Base-by-base conservation (phyloP, 306 rosid species). In the Prunus padus region DNA sequence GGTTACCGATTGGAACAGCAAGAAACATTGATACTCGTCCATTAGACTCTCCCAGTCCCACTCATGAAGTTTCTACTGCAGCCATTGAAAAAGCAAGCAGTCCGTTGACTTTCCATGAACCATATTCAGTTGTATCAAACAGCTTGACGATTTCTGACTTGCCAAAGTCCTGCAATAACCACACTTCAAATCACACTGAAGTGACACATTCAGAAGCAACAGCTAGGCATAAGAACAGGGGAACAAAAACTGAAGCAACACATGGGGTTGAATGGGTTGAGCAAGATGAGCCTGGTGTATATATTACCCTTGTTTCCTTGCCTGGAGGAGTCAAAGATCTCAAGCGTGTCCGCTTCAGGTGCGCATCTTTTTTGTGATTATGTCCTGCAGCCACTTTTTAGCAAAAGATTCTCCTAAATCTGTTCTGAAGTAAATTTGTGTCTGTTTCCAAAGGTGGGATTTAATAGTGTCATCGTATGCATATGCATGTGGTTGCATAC, bases 321-420 rank as follows among this genome's bases (percentile, higher is more conserved):
- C 93, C 96, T 11, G 93, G 96, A 74, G 97, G 97, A 40, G 87
- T 77, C 72, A 86, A 83, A 82, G 97, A 88, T 87, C 96, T 92
- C 22, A 92, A 95, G 83, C 92, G 97, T 82, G 97, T 95, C 70
- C 97, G 98, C 76, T 95, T 94, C 96, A 94, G 98, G 97, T 88
- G 87, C 46, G 83, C 62, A 55, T 47, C 59, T 46, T 45, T 2
- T 59, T 45, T 19, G 67, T 5, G 19, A 73, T 18, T 44, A 72
- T 28, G 44, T 72, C 67, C 16, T 44, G 20, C 37, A 72, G 22
- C 23, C 30, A n/a, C 54, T 56, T 56, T 37, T 15, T 19, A 33
- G n/a, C 18, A n/a, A 55, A 33, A 33, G 46, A 66, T 73, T 51
- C 22, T 5, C 42, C 37, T 22, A 23, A 4, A 46, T 31, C 49